Evolutionary conservation across 495 filamentous ascomycete genomes (phyloP).

Genomic region (Xanthoparmelia taractica): DNA sequence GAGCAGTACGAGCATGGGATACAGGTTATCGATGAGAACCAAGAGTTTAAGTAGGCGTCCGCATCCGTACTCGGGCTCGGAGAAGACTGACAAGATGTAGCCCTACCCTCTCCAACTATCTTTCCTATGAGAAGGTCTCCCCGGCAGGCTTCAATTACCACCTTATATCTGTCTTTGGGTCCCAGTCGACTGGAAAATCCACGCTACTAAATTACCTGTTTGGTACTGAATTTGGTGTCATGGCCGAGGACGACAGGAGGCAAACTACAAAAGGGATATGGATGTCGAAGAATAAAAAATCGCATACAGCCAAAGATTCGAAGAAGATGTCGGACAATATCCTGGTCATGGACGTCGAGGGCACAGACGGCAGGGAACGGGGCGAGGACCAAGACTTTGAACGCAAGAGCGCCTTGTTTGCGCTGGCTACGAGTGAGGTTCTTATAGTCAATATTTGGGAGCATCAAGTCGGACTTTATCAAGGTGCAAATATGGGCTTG

Average conservation of each 20-base stretch:
- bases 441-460: constrained; percentile 99
- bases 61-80: neutral
- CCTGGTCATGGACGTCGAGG: constrained; percentile 98
- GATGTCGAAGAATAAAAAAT: constrained; percentile 87
- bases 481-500: constrained; percentile 97
- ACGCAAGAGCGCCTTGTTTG: constrained; percentile 93
- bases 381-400: constrained; percentile 99
- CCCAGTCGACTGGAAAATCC: constrained; percentile 96
- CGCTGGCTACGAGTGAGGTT: constrained; percentile 94
- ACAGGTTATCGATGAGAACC: constrained; percentile 92
- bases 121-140: constrained; percentile 68
- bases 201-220: constrained; percentile 95
- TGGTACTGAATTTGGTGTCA: constrained; percentile 90
- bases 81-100: constrained; percentile 36
- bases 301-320: constrained; percentile 29
- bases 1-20: constrained; percentile 85
- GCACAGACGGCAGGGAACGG: constrained; percentile 91
- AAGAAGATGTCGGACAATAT: constrained; percentile 88
- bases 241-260: constrained; percentile 81
- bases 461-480: constrained; percentile 95
- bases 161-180: constrained; percentile 96
- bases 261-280: constrained; percentile 99
- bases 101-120: constrained; percentile 71
- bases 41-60: constrained; percentile 80
- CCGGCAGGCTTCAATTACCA: constrained; percentile 96